phyloP scores from a whole-genome alignment of 768 basidiomycete genomes.

The Lentinus brumalis region DNA sequence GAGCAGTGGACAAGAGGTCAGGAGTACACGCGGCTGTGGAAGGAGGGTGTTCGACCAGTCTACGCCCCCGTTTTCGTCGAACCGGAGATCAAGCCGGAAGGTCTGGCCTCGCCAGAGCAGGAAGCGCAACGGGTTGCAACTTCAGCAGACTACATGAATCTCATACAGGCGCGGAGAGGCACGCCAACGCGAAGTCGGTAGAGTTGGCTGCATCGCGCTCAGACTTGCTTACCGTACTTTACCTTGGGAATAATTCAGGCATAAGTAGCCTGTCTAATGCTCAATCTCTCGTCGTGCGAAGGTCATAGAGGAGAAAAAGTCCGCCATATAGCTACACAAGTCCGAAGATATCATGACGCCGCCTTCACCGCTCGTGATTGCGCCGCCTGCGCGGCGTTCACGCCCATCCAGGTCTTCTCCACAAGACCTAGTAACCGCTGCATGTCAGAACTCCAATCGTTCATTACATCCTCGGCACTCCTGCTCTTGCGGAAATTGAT shows the following conservation, averaged over 20 bases:
- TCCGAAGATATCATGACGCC: slow-evolving; percentile 25
- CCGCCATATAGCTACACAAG: slow-evolving; percentile 26
- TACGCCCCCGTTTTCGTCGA: slow-evolving; percentile 61
- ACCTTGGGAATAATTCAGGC: slow-evolving; percentile 7
- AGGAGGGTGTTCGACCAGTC: slow-evolving; percentile 64
- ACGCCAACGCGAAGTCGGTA: neutral
- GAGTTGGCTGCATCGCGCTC: neutral
- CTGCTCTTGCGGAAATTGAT: slow-evolving; percentile 85
- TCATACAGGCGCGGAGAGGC: neutral
- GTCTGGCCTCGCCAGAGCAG: slow-evolving; percentile 10
- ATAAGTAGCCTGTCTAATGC: neutral
- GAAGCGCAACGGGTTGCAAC: neutral
- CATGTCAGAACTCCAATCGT: slow-evolving; percentile 98
- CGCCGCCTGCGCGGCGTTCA: slow-evolving; percentile 88
- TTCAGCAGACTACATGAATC: slow-evolving; percentile 8
- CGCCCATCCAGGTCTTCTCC: slow-evolving; percentile 99
- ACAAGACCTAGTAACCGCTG: slow-evolving; percentile 86
- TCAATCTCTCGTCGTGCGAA: neutral
- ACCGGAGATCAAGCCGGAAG: slow-evolving; percentile 28
- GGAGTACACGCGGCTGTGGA: slow-evolving; percentile 73
- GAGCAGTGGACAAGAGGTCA: slow-evolving; percentile 72
- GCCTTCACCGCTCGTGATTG: slow-evolving; percentile 60
- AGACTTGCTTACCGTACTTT: neutral
- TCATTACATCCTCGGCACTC: slow-evolving; percentile 91
- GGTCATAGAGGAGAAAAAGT: slow-evolving; percentile 3